phyloP scores from a whole-genome alignment of 1,139 yeast genomes.

The Yamadazyma dendronema region DNA sequence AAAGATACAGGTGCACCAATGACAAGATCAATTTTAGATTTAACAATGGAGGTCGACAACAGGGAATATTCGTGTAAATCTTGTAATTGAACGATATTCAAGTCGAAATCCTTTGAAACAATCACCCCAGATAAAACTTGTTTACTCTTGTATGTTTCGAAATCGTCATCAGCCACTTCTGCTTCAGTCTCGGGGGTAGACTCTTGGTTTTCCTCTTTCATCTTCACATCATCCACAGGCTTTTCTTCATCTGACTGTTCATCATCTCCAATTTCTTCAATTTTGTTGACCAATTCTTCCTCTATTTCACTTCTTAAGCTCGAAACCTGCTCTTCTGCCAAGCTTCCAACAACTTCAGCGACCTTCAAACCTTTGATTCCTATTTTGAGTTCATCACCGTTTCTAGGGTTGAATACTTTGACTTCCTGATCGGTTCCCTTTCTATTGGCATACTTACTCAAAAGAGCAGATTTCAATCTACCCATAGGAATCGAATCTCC shows the following conservation, averaged over 20 bases:
- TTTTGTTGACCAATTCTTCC: constrained; percentile 13
- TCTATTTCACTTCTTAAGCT: constrained; percentile 32
- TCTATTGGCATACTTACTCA: constrained; percentile 78
- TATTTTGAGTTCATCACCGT: constrained; percentile 76
- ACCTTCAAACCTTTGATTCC: constrained; percentile 81
- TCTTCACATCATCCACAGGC: constrained; percentile 17
- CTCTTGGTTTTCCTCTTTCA: constrained; percentile 8
- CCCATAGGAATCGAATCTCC: constrained; percentile 99
- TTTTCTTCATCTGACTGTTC: constrained; percentile 21
- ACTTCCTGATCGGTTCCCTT: constrained; percentile 90
- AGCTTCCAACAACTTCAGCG: constrained; percentile 80
- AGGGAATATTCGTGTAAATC: constrained; percentile 90
- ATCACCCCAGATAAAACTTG: constrained; percentile 78
- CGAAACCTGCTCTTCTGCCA: constrained; percentile 56
- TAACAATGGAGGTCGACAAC: constrained; percentile 78
- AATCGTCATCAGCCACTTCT: constrained; percentile 16
- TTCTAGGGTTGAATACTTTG: constrained; percentile 89
- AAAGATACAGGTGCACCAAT: constrained; percentile 81
- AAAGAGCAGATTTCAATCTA: constrained; percentile 84
- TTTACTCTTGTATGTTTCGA: constrained; percentile 24
- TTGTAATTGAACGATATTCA: constrained; percentile 75
- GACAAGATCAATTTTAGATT: constrained; percentile 73
- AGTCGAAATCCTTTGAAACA: constrained; percentile 87
- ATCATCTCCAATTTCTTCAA: constrained; percentile 17
- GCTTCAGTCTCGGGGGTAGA: constrained; percentile 19